Percentiles rank a stretch among this genome's conserved stretches.
Evolutionary conservation across 1,284 basidiomycete genomes (phyloP).

Genomic region (Austroboletus sp.): DNA sequence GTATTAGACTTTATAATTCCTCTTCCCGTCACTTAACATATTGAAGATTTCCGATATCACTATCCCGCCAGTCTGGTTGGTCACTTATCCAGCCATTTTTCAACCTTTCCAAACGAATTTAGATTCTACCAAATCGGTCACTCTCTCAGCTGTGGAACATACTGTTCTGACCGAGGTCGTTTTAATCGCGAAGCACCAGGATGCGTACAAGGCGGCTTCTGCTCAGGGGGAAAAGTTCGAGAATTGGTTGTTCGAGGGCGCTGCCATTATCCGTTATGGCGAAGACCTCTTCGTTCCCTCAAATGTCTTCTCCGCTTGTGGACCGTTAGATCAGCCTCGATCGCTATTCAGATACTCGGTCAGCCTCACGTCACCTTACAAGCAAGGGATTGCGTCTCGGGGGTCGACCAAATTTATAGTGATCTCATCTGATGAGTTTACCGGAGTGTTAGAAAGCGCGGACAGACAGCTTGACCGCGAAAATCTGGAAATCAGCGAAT

Average conservation of each 20-base stretch:
- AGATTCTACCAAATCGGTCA: slow-evolving; percentile 14
- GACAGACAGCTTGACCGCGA: slow-evolving; percentile 32
- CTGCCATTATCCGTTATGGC: slow-evolving; percentile 46
- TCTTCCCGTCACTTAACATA: slow-evolving; percentile 8
- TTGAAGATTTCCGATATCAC: slow-evolving; percentile 24
- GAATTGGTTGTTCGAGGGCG: slow-evolving; percentile 29
- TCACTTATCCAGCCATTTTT: slow-evolving; percentile 28
- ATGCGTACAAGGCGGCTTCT: slow-evolving; percentile 35
- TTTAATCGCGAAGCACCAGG: slow-evolving; percentile 41
- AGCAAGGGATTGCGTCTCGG: slow-evolving; percentile 57
- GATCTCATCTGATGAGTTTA: slow-evolving; percentile 30
- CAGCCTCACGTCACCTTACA: slow-evolving; percentile 59
- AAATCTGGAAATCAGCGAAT: slow-evolving; percentile 61
- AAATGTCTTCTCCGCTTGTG: slow-evolving; percentile 18
- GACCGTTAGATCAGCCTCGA: slow-evolving; percentile 7
- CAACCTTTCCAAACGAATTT: slow-evolving; percentile 12
- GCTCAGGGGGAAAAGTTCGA: slow-evolving; percentile 17
- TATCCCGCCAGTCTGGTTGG: slow-evolving; percentile 27
- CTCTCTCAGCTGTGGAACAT: slow-evolving; percentile 20
- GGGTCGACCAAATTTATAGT: slow-evolving; percentile 58
- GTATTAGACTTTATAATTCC: slow-evolving; percentile 6
- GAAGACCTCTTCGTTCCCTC: slow-evolving; percentile 34
- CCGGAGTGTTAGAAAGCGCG: slow-evolving; percentile 1
- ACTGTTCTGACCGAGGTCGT: slow-evolving; percentile 39
- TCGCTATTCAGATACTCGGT: slow-evolving; percentile 36